These are phyloP conservation scores for Leccinum truebloodii DNA, from an alignment of 768 basidiomycete genomes.

Conservation along the genomic window DNA sequence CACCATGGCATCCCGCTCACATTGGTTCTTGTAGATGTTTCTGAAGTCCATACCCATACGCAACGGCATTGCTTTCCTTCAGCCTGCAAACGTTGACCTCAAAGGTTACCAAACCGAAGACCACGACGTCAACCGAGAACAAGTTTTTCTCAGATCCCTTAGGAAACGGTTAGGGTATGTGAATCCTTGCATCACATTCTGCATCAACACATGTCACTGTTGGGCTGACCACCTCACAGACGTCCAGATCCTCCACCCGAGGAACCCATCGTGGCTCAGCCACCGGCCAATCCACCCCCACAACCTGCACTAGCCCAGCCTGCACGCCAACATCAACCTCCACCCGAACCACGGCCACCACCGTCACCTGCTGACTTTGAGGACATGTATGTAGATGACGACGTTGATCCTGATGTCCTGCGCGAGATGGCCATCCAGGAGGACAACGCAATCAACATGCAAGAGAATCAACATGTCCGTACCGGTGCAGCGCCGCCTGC, in stretches of 20 bases:
- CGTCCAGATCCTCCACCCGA: constrained; percentile 28
- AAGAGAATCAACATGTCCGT: neutral
- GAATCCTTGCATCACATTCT: neutral
- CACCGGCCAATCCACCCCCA: constrained; percentile 8
- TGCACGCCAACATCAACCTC: constrained; percentile 14
- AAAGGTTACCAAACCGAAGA: constrained; percentile 67
- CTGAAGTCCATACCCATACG: constrained; percentile 69
- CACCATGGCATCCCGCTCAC: neutral
- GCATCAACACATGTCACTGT: neutral
- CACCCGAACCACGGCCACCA: constrained; percentile 9
- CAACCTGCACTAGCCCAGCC: constrained; percentile 22
- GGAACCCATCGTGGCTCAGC: constrained; percentile 10
- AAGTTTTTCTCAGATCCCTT: constrained; percentile 62
- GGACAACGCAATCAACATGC: constrained; percentile 15
- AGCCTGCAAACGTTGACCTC: constrained; percentile 62
- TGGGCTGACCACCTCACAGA: constrained; percentile 12
- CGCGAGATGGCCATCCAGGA: constrained; percentile 23
- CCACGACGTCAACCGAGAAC: constrained; percentile 56
- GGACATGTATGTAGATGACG: constrained; percentile 29
- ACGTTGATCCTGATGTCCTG: constrained; percentile 32
- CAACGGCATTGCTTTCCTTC: constrained; percentile 74
- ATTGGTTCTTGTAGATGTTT: constrained; percentile 49
- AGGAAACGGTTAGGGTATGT: constrained; percentile 67
- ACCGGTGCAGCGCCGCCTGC: neutral
- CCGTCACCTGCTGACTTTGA: constrained; percentile 17